Evolutionary conservation across 139 green algal genomes (phyloP).

Genomic region (Dunaliella primolecta): DNA sequence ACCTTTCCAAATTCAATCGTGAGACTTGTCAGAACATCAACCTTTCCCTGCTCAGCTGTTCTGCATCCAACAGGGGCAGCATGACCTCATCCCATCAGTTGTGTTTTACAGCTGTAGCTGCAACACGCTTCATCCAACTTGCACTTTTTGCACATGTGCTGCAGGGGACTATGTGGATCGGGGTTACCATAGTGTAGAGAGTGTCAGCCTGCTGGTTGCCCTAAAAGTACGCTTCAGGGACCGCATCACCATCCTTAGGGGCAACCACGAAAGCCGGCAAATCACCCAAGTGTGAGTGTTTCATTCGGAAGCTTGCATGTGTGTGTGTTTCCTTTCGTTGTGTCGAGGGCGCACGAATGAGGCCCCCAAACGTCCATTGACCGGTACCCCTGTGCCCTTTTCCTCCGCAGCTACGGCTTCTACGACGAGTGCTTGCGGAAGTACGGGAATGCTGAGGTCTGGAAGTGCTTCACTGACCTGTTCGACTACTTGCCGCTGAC

Average conservation of each 20-base stretch:
- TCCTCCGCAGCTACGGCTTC: constrained; percentile 86
- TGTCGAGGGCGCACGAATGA: not conserved
- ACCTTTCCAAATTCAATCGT: no score
- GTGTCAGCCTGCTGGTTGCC: constrained; percentile 85
- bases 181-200: constrained; percentile 97
- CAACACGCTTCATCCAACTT: no score
- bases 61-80: no score
- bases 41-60: no score
- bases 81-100: no score
- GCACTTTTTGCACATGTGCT: no score
- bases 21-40: no score
- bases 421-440: constrained; percentile 99
- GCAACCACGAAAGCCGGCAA: constrained; percentile 98
- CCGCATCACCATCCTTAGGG: constrained; percentile 95
- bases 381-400: not conserved
- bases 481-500: constrained; percentile 99
- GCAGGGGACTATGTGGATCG: constrained; percentile 93
- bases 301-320: constrained; percentile 19
- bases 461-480: constrained; percentile 97
- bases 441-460: constrained; percentile 97
- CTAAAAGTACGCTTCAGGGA: constrained; percentile 92
- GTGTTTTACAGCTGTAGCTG: no score
- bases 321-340: not conserved
- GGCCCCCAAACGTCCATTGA: not conserved
- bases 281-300: constrained; percentile 97